Percentiles rank a stretch among this genome's conserved stretches.
These are phyloP conservation scores for Xylaria sp. DNA, from an alignment of 495 filamentous ascomycete genomes.

Conservation along the genomic window DNA sequence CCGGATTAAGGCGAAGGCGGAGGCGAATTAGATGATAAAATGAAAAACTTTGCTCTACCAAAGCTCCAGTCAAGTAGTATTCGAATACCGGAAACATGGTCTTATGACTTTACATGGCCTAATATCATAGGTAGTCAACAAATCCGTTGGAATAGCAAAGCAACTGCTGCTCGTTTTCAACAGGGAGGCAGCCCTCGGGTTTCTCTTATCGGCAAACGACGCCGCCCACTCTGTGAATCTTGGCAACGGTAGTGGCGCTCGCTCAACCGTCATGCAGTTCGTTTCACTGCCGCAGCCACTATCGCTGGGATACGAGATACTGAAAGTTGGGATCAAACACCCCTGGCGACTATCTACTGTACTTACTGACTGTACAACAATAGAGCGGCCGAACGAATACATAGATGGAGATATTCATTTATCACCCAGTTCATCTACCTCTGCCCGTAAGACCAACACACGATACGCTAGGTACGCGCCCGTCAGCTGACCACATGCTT, in stretches of 20 bases:
- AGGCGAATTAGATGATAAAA: background rate
- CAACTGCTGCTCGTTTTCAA: background rate
- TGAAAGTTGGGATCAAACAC: background rate
- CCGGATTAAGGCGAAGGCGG: background rate
- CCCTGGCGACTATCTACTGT: background rate
- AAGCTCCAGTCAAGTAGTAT: no score
- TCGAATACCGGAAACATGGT: no score
- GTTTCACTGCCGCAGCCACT: background rate
- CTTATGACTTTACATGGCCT: background rate
- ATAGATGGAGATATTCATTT: background rate
- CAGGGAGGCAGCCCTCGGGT: background rate
- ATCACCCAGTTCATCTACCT: background rate
- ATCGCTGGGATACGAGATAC: background rate
- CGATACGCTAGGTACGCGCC: background rate
- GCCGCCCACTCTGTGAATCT: background rate
- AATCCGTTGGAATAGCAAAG: background rate
- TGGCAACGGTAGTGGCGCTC: slow-evolving; percentile 10
- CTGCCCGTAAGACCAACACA: background rate
- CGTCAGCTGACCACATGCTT: slow-evolving; percentile 15
- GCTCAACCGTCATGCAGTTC: background rate
- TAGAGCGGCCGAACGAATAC: background rate
- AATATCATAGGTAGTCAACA: background rate
- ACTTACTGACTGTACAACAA: no score
- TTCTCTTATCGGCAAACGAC: background rate
- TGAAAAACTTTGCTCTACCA: no score